Base-by-base conservation (phyloP, 768 basidiomycete species). In the Pleurotus cornucopiae region DNA sequence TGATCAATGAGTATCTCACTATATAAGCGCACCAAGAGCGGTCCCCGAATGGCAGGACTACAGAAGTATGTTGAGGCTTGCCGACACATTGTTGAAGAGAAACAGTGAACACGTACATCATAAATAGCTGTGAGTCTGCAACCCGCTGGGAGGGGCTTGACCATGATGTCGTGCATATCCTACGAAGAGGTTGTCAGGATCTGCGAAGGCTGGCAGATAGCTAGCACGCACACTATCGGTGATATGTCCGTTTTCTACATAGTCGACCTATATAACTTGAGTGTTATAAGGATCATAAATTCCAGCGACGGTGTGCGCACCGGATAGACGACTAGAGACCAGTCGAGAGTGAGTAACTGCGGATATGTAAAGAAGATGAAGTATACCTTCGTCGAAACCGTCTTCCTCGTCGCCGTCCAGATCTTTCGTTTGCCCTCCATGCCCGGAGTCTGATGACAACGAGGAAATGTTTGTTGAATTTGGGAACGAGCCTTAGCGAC, bases 341-440 rank as follows among this genome's bases (percentile, higher is more conserved):
- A 53, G 18, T 7, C 49, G 43, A 18, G 13, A 12, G 6, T 6
- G 23, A 30, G 45, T 52, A 49, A 45, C 46, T 16, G 7, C 5
- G 11, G 16, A 26, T 44, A 16, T 41, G 30, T n/a, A 6, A 37
- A 41, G 37, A 20, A 26, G 11, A 18, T n/a, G 14, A 25, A 14
- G 2, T 66, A 53, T 39, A 83, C 87, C 85, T 81, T 94, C 91
- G 61, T 94, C 91, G 61, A 71, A 83, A 9, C 94, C 94, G 67
- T 94, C 93, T 0, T 71, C 82, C 70, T 95, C 91, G 62, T 94
- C 91, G 1, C 91, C 91, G 60, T 92, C 84, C 2, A 72, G 38
- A 69, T 97, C 96, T 58, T 88, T 79, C 0, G 88, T 88, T 71
- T 94, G 94, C 9, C 93, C 94, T 38, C 96, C 96, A 60, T 98